Percentiles rank a stretch among this genome's conserved stretches.
phyloP scores from a whole-genome alignment of 2,329 filamentous ascomycete species.

The Calonectria pseudoreteaudii region DNA sequence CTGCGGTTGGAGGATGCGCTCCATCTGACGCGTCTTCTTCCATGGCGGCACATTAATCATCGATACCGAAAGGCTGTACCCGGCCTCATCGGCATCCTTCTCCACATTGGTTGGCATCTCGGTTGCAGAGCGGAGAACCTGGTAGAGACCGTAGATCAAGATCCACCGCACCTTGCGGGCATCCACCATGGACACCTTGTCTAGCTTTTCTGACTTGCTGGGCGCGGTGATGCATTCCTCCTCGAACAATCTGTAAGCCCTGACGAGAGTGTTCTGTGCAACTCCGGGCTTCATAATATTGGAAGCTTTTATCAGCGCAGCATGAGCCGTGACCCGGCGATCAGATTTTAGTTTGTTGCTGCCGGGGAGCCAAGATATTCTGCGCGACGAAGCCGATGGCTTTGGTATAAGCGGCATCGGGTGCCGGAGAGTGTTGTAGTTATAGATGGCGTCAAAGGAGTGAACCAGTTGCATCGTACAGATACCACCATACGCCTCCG shows the following conservation, averaged over 20 bases:
- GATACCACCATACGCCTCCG: conserved; percentile 72
- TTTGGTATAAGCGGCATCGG: conserved; percentile 76
- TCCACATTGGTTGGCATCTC: conserved; percentile 69
- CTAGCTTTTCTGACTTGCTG: conserved; percentile 65
- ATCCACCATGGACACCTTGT: conserved; percentile 68
- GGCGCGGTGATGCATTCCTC: conserved; percentile 64
- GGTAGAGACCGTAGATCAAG: conserved; percentile 78
- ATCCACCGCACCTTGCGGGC: conserved; percentile 85
- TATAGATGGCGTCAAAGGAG: conserved; percentile 73
- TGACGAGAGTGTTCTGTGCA: conserved; percentile 68
- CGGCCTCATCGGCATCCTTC: conserved; percentile 63
- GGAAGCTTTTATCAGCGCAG: conserved; percentile 64
- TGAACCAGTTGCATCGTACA: conserved; percentile 77
- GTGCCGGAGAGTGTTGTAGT: conserved; percentile 70
- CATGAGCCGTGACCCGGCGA: conserved; percentile 61
- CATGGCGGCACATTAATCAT: conserved; percentile 59
- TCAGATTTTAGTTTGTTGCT: conserved; percentile 59
- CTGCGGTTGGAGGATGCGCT: conserved; percentile 44
- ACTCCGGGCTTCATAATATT: conserved; percentile 55
- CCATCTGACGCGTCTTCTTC: conserved; percentile 48
- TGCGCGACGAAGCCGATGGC: conserved; percentile 43
- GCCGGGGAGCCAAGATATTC: conserved; percentile 56
- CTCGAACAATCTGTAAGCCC: conserved; percentile 78
- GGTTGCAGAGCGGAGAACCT: conserved; percentile 76
- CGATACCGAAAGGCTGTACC: conserved; percentile 67